Conservation (phyloP, 1,284 basidiomycete genomes). For the Porogramme epimiltina region DNA sequence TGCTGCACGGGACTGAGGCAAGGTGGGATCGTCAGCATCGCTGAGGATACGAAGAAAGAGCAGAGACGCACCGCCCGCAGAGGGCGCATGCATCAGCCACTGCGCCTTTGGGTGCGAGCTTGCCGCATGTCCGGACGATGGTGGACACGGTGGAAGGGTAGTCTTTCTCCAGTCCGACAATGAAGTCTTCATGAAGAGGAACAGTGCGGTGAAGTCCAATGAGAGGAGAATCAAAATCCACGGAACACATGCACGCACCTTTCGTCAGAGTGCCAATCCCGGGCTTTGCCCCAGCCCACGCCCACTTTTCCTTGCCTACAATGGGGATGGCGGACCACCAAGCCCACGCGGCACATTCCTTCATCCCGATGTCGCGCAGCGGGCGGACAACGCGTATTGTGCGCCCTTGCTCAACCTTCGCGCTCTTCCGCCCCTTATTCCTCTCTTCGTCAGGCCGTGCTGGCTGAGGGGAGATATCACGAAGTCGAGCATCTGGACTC, state of each 20-base stretch:
- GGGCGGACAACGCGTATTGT: slow-evolving; percentile 67
- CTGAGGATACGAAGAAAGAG: neutral
- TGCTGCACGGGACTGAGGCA: slow-evolving; percentile 20
- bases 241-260: too few species aligned
- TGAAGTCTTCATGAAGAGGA: slow-evolving; percentile 63
- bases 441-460: neutral
- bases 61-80: slow-evolving; percentile 65
- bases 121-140: slow-evolving; percentile 82
- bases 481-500: slow-evolving; percentile 32
- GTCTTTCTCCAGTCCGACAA: slow-evolving; percentile 77
- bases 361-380: slow-evolving; percentile 76
- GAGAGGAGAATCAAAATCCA: too few species aligned
- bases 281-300: slow-evolving; percentile 49
- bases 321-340: slow-evolving; percentile 66
- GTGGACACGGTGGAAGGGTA: slow-evolving; percentile 91
- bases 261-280: slow-evolving; percentile 75
- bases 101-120: slow-evolving; percentile 72
- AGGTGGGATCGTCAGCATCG: too few species aligned
- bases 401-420: slow-evolving; percentile 9
- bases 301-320: slow-evolving; percentile 51
- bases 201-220: too few species aligned
- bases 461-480: neutral
- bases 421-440: neutral
- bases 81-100: slow-evolving; percentile 58
- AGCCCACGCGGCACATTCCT: slow-evolving; percentile 80